Base-by-base conservation (phyloP, 2,329 filamentous ascomycete species). In the Penicillium sp. region DNA sequence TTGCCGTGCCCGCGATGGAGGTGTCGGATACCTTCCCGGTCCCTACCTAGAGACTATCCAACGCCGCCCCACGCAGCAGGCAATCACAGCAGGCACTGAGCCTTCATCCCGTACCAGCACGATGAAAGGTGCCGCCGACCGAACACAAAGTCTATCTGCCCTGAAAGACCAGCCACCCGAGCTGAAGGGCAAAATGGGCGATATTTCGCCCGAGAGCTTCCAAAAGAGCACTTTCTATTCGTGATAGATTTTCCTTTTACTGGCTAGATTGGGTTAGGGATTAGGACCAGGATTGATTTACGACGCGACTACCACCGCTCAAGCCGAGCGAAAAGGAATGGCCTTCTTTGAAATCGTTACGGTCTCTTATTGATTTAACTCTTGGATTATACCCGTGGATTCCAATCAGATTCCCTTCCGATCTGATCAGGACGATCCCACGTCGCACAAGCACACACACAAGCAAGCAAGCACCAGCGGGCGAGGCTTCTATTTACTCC, bases 21-120 rank as follows among this genome's bases (percentile, higher is more conserved):
- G 91, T 21, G 87, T 96, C 64, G 94, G 94, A 7, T 99, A 97
- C 68, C 81, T 99, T 5, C 94, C 95, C 2, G 86, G 88, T 1
- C 92, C 91, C 1, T 99, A 97, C 67, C 82, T 99, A 23, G 91
- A 96, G 73, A 83, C 80, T 0, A 86, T 94, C 42, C 82, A 87
- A 66, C 75, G 84, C 46, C 76, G 78, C 54, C 72, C 71, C 9
- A 63, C 64, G 5, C 71, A 78, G 52, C 75, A 77, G 40, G 71
- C 74, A 18, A 74, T 78, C 55, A 76, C 74, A 2, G 63, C 69
- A 1, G 69, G 68, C 17, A 71, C 67, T 29, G 62, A 71, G 33
- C 65, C 77, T 58, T 73, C 69, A 20, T 81, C 79, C 60, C 73
- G 80, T 40, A 78, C 80, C 21, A 80, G 80, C 55, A 84, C 81